Evolutionary conservation across 257 asterid genomes (phyloP), one percentile per base, ranked within the genome.

Genomic region (Paulownia fortunei): DNA sequence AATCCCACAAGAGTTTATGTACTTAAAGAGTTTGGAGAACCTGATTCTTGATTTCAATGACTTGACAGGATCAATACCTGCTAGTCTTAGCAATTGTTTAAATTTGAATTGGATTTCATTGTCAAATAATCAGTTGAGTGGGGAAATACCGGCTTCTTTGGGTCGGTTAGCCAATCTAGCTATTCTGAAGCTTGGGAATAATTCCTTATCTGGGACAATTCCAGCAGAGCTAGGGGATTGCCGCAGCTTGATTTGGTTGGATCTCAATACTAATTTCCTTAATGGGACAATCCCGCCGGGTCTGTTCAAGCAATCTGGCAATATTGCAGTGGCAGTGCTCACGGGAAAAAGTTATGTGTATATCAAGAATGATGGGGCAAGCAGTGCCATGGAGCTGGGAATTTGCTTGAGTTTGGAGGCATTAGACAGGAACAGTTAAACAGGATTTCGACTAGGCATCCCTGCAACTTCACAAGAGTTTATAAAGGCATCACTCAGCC

Each of bases 331-430:
- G 79, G 92, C 86, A 16, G 30, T 83, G 19, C 85, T 90, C 6
- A 92, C 98, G 0, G 95, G 97, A 21, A 95, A 91, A 80, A 79
- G 81, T 24, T 95, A 87, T 0, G 88, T 84, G 47, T 92, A 92
- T 47, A 90, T 94, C 71, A 92, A 84, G 88, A 92, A 91, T 51
- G 97, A 92, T 19, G 99, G 97, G 54, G 97, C 74, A 80, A 80
- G 76, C 83, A 87, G 78, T 94, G 99, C 82, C 97, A 92, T 9
- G 99, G 99, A 26, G 92, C 99, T 0, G 99, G 99, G 49, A 92
- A 92, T 84, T 81, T 95, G 89, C 96, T 95, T 1, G 99, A 95
- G 86, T 95, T 92, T 82, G 97, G 88, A n/a, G 99, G 98, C 19
- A 92, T 95, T 64, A 76, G 99, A 60, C 86, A 79, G 27, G 94